A percentile compares a stretch with the other conserved stretches of the same genome.
phyloP scores from a whole-genome alignment of 192 early-diverging fungal species.

The Spizellomyces punctatus region DNA sequence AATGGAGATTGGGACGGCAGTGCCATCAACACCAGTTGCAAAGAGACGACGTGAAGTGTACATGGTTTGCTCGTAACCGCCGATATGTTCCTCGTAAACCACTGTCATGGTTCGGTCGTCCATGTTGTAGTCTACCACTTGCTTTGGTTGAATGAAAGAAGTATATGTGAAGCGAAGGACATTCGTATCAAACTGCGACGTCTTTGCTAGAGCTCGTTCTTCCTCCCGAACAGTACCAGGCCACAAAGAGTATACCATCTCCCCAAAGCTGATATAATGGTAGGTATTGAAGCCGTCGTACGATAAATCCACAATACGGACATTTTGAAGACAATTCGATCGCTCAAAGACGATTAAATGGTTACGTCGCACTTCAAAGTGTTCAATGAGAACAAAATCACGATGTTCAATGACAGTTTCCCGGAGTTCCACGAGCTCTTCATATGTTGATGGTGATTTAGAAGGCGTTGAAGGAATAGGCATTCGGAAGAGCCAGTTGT shows the following conservation, averaged over 20 bases:
- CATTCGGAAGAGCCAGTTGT: conserved; percentile 62
- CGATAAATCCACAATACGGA: conserved; percentile 55
- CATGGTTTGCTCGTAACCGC: conserved; percentile 21
- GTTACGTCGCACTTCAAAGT: conserved; percentile 54
- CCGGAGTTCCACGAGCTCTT: conserved; percentile 20
- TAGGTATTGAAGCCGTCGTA: conserved; percentile 44
- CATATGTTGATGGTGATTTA: not conserved
- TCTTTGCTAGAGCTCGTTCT: conserved; percentile 51
- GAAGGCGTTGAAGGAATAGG: conserved; percentile 39
- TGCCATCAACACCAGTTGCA: conserved; percentile 36
- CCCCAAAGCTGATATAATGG: conserved; percentile 63
- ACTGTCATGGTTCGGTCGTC: conserved; percentile 29
- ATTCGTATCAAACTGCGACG: conserved; percentile 38
- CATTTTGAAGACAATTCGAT: conserved; percentile 64
- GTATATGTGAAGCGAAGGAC: conserved; percentile 45
- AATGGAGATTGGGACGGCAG: conserved; percentile 43
- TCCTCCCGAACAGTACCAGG: conserved; percentile 56
- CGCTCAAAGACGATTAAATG: conserved; percentile 63
- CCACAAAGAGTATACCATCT: conserved; percentile 53
- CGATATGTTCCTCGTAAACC: conserved; percentile 32
- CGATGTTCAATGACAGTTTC: conserved; percentile 62
- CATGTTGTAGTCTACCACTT: conserved; percentile 44
- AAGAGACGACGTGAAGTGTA: conserved; percentile 33
- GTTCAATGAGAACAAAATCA: conserved; percentile 63
- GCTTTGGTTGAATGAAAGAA: conserved; percentile 33